Evolutionary conservation across 257 asterid genomes (phyloP), one percentile per base, ranked within the genome.

Genomic region (Cynanchum wilfordii): DNA sequence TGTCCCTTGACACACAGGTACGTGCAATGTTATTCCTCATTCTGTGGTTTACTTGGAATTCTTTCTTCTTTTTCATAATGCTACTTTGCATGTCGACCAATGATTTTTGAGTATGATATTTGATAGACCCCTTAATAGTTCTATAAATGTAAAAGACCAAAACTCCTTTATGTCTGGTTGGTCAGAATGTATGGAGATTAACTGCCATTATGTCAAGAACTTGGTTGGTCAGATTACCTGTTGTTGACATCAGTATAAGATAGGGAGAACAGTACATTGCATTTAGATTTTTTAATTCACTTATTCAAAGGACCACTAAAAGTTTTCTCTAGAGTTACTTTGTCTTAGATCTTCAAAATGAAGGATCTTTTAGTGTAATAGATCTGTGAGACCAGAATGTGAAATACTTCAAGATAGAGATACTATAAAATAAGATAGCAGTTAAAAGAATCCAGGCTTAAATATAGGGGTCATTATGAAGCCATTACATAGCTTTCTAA

Each of bases 1-100:
- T 79, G 81, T 92, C 99, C 72, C 97, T 92, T 49, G 99, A 95
- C 82, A 76, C 92, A 75, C 96, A 95, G 97, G 99, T 95, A 81
- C 79, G 86, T 66, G 60, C 74, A 49, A 17, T 15, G 24, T 64
- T 58, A 78, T 51, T 68, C 70, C 72, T 77, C 44, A 42, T 42
- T 8, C 47, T 65, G 24, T 69, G 68, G 56, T 66, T 76, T 42
- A 49, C 57, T 30, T 66, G 36, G 40, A 33, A 4, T 33, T 44
- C 4, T 40, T 7, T 56, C 57, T 0, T 73, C 16, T 19, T 7
- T 30, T 19, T 56, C 9, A 8, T 36, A 22, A 66, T 10, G 15
- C 25, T 33, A 30, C 47, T 7, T 7, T 40, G 20, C 17, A 56
- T 12, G 51, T n/a, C n/a, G n/a, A n/a, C 29, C 27, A 33, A 70